phyloP scores from a whole-genome alignment of 192 early-diverging fungal genomes.

The Chytriomyces sp. region DNA sequence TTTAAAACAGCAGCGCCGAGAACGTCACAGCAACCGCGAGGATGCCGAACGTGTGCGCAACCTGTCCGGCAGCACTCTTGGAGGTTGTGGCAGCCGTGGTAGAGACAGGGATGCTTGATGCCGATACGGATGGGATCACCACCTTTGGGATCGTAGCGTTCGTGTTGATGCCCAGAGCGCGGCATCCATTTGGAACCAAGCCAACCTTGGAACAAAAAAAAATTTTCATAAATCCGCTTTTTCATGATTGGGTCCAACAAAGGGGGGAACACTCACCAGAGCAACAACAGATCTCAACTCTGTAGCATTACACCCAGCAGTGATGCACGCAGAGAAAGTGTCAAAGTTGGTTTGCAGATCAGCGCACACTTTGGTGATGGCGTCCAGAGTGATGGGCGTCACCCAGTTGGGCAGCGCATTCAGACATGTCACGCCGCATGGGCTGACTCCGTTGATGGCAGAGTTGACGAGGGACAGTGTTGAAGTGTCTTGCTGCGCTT shows the following conservation, averaged over 20 bases:
- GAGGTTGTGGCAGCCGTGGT: conserved; percentile 4
- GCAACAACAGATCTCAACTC: background rate
- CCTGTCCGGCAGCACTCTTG: background rate
- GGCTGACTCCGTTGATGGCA: background rate
- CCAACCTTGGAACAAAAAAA: no score
- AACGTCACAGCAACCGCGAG: background rate
- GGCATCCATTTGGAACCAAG: conserved; percentile 9
- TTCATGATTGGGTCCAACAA: no score
- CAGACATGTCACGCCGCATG: background rate
- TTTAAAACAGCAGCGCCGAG: background rate
- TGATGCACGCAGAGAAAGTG: background rate
- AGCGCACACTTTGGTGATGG: conserved; percentile 9
- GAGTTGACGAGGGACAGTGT: background rate
- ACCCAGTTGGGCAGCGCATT: background rate
- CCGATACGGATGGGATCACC: background rate
- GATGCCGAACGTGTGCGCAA: background rate
- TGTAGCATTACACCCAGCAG: conserved; percentile 4
- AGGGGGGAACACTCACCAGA: background rate
- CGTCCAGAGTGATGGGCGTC: conserved; percentile 17
- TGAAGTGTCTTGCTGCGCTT: background rate
- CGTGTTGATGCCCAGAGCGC: background rate
- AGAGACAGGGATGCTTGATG: background rate
- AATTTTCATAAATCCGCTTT: no score
- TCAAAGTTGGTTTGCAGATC: conserved; percentile 8
- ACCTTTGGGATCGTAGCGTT: background rate